Conservation (phyloP, 139 green algal genomes). For the Diplosphaera chodatii region DNA sequence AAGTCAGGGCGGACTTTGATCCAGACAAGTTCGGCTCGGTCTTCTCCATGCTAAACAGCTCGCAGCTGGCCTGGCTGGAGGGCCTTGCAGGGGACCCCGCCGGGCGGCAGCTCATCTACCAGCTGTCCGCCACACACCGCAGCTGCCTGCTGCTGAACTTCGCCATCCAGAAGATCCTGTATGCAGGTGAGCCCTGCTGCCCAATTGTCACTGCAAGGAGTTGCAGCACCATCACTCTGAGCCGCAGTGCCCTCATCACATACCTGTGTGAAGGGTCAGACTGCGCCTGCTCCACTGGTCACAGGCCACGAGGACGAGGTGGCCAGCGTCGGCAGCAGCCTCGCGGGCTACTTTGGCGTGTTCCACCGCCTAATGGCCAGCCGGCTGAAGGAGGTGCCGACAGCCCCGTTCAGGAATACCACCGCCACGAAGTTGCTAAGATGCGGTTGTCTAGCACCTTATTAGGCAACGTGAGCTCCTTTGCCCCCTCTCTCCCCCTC, state of each 20-base stretch:
- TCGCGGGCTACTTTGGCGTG: conserved; percentile 70
- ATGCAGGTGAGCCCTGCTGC: conserved; percentile 31
- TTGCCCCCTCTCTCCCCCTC: no score
- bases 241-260: no score
- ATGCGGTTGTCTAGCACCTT: no score
- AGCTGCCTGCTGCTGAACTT: conserved; percentile 74
- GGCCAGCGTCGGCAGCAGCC: conserved; percentile 40
- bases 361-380: conserved; percentile 60
- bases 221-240: no score
- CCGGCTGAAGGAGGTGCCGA: conserved; percentile 22
- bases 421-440: no score
- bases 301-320: conserved; percentile 15
- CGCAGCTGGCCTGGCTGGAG: conserved; percentile 49
- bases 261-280: no score
- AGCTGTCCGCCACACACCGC: conserved; percentile 56
- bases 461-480: no score
- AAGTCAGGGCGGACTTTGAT: conserved; percentile 61
- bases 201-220: no score
- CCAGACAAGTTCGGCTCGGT: conserved; percentile 48
- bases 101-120: conserved; percentile 62
- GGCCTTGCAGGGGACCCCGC: conserved; percentile 38
- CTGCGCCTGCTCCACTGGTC: not conserved
- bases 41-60: conserved; percentile 40
- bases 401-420: no score
- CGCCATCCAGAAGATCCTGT: conserved; percentile 71